Base-by-base conservation (phyloP, 345 rosid genomes). In the Salix koriyanagi region DNA sequence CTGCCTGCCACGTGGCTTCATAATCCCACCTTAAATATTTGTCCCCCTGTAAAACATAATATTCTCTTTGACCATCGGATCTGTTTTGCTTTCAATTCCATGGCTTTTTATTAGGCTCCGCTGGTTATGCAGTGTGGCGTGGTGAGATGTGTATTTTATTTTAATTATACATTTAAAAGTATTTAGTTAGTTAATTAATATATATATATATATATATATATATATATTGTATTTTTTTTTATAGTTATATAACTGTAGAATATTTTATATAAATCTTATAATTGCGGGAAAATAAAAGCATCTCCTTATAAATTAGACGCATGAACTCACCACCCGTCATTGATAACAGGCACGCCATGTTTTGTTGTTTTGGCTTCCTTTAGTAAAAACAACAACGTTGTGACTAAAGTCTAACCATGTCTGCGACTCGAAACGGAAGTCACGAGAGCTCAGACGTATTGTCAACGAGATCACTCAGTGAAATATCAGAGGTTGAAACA, bases 381-480 rank as follows among this genome's bases (percentile, higher is more conserved):
- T 54, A 71, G 7, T 25, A n/a, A 36, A 46, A 37, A 41, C 12
- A 56, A 66, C 15, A 30, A 19, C 66, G 13, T 28, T 62, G 25
- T 58, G 12, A 32, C 34, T 32, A 32, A 32, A 32, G 34, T 32
- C 37, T 9, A 1, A 19, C 52, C 26, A 65, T 67, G 66, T 36
- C 72, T 6, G 69, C 42, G 64, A 34, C 74, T 32, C 72, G 46
- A 36, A 36, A 32, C 25, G 60, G 25, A 67, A 7, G 76, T 46
- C 16, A 13, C 18, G 83, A 76, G 7, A 70, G 75, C 54, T 69
- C 79, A 58, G 81, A 78, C 81, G 81, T 76, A 50, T 54, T 80
- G 67, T 85, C 81, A 18, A 65, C 87, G 0, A 86, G 91, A 48
- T 86, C 89, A 70, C 88, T 92, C 75, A 85, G 94, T 77, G 91